These are phyloP conservation scores for Chalciporus chontae DNA, from an alignment of 768 basidiomycete genomes.

Conservation along the genomic window DNA sequence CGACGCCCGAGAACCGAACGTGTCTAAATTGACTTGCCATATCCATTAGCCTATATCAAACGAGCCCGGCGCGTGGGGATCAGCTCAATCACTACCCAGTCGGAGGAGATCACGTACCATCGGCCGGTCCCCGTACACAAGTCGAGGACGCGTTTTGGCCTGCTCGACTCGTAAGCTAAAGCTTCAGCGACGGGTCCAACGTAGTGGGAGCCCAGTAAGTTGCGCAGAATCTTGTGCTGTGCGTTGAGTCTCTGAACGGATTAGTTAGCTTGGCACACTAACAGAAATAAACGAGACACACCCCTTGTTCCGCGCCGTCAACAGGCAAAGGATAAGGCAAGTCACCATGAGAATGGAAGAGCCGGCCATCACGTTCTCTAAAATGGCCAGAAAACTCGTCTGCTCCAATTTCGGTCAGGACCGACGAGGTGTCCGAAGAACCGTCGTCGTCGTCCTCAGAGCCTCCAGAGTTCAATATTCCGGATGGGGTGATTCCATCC, in stretches of 20 bases:
- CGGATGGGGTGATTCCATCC: conserved; percentile 10
- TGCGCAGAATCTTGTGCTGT: conserved; percentile 46
- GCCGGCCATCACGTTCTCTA: conserved; percentile 50
- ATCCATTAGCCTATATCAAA: conserved; percentile 60
- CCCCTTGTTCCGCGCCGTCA: conserved; percentile 66
- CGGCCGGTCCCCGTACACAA: conserved; percentile 72
- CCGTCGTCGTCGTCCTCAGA: conserved; percentile 32
- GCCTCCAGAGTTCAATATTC: conserved; percentile 5
- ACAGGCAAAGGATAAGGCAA: conserved; percentile 73
- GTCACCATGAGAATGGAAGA: conserved; percentile 63
- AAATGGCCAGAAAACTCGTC: conserved; percentile 64
- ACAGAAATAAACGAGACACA: conserved; percentile 30
- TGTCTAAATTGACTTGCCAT: conserved; percentile 66
- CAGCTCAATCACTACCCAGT: conserved; percentile 17
- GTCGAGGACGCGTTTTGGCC: conserved; percentile 59
- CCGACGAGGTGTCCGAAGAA: conserved; percentile 41
- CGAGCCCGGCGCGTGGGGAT: conserved; percentile 9
- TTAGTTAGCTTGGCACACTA: neutral
- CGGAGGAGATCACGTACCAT: conserved; percentile 48
- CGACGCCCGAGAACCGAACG: conserved; percentile 65
- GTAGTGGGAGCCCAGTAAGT: conserved; percentile 53
- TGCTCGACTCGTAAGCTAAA: conserved; percentile 39
- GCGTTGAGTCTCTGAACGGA: conserved; percentile 47
- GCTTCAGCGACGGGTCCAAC: conserved; percentile 57
- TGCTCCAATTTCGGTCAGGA: conserved; percentile 42